Conservation (phyloP, 2,329 filamentous ascomycete genomes). For the Emmonsiellopsis sp. region DNA sequence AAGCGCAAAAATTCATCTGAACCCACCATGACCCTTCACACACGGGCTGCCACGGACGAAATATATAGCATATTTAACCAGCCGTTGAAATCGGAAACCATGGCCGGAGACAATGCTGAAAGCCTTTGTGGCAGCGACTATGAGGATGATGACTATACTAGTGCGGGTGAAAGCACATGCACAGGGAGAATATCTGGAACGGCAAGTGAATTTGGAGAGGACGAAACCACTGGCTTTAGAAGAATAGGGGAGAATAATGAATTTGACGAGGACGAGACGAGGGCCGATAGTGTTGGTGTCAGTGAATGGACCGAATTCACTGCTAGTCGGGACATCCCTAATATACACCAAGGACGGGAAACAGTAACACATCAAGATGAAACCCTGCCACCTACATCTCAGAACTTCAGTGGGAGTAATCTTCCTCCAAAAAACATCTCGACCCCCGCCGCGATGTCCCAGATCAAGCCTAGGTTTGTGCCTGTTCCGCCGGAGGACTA, state of each 20-base stretch:
- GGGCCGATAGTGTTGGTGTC: conserved; percentile 46
- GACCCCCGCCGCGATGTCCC: conserved; percentile 35
- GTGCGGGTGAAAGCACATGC: conserved; percentile 71
- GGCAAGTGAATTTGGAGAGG: conserved; percentile 57
- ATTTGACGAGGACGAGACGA: conserved; percentile 24
- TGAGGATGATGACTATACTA: conserved; percentile 69
- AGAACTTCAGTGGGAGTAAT: conserved; percentile 18
- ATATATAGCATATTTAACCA: conserved; percentile 97
- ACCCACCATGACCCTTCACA: conserved; percentile 98
- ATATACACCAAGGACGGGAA: conserved; percentile 24
- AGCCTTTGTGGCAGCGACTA: conserved; percentile 58
- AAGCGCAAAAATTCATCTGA: conserved; percentile 67
- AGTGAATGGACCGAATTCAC: conserved; percentile 89
- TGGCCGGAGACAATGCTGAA: conserved; percentile 44
- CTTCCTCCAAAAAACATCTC: conserved; percentile 26
- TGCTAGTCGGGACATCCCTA: conserved; percentile 59
- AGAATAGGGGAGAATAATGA: conserved; percentile 29
- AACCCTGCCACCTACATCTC: conserved; percentile 8
- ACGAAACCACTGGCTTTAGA: conserved; percentile 35
- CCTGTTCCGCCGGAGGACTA: conserved; percentile 81
- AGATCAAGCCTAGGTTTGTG: conserved; percentile 56
- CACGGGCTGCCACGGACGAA: conserved; percentile 87
- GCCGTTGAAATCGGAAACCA: conserved; percentile 49
- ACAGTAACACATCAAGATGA: conserved; percentile 4
- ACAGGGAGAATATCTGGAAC: conserved; percentile 61